These are phyloP conservation scores for Melaleuca alternifolia DNA, from an alignment of 345 rosid species.

Conservation along the genomic window DNA sequence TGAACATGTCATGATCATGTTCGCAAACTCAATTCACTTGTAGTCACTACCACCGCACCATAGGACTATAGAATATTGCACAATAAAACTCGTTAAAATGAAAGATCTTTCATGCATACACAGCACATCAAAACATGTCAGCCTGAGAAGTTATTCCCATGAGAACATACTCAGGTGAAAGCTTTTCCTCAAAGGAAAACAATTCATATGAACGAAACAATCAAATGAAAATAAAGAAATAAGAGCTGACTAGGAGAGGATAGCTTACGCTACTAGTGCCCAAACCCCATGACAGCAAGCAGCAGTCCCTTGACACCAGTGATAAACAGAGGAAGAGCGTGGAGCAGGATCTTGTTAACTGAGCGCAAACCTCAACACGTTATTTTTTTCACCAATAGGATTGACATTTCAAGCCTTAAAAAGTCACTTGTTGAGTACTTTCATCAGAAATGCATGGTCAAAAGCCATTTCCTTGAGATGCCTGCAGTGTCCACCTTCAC, in stretches of 20 bases:
- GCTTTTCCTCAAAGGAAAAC: background rate
- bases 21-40: background rate
- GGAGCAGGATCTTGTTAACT: too few relatives aligned
- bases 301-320: background rate
- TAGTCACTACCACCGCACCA: background rate
- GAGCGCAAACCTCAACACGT: background rate
- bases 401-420: background rate
- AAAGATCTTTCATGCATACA: background rate
- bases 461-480: conserved; percentile 66
- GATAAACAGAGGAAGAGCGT: too few relatives aligned
- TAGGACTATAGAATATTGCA: too few relatives aligned
- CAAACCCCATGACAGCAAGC: background rate
- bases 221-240: background rate
- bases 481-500: conserved; percentile 65
- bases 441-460: conserved; percentile 74
- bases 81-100: background rate
- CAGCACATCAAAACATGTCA: background rate
- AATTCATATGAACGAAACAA: background rate
- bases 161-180: background rate
- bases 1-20: background rate
- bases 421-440: conserved; percentile 11
- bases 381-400: background rate
- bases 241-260: background rate
- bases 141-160: background rate
- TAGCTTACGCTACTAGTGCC: background rate